Conservation (phyloP, 768 basidiomycete genomes). For the Suillus bovinus region DNA sequence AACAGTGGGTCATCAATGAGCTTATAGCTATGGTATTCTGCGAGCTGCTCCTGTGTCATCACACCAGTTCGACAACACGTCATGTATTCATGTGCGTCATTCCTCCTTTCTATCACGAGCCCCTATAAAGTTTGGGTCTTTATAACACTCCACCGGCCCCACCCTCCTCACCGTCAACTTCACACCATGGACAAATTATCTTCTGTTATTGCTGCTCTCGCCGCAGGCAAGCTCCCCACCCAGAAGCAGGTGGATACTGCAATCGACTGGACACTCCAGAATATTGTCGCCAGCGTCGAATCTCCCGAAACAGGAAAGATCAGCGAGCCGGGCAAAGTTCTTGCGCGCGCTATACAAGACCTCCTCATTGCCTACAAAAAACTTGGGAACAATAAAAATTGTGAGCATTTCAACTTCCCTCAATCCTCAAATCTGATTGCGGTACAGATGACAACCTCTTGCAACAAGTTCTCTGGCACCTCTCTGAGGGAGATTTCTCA, state of each 20-base stretch:
- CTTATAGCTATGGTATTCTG: no score
- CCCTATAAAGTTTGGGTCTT: background rate
- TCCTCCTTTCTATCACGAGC: background rate
- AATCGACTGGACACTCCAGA: slow-evolving; percentile 56
- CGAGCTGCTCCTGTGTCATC: background rate
- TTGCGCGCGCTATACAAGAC: slow-evolving; percentile 50
- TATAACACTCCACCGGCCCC: background rate
- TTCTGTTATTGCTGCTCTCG: slow-evolving; percentile 64
- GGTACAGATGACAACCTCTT: slow-evolving; percentile 59
- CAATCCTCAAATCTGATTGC: background rate
- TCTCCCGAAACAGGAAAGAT: slow-evolving; percentile 42
- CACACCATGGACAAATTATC: slow-evolving; percentile 59
- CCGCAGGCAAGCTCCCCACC: slow-evolving; percentile 69
- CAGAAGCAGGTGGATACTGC: slow-evolving; percentile 54
- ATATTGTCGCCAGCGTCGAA: slow-evolving; percentile 48
- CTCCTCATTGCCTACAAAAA: slow-evolving; percentile 60
- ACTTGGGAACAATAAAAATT: slow-evolving; percentile 56
- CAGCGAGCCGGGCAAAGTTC: slow-evolving; percentile 52
- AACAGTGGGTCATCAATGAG: no score
- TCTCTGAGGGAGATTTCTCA: slow-evolving; percentile 54
- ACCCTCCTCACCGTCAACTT: background rate
- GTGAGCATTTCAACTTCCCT: slow-evolving; percentile 32
- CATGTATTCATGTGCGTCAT: background rate
- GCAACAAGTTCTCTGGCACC: slow-evolving; percentile 67
- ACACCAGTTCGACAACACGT: no score